Conservation (phyloP, 495 filamentous ascomycete species). For the Talaromyces stipitatus region DNA sequence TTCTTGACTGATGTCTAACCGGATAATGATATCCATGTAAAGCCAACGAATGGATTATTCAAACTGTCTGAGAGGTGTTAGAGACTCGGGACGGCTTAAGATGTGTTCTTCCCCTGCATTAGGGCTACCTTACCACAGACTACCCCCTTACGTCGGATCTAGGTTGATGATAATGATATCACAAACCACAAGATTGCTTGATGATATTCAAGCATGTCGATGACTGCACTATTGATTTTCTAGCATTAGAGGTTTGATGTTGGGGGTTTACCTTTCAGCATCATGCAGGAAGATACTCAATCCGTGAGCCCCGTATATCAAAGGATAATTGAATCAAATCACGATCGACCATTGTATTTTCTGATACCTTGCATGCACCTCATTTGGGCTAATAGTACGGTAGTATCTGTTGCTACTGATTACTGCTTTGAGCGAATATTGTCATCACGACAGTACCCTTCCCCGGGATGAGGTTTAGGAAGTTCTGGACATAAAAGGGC, state of each 20-base stretch:
- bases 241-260: not conserved
- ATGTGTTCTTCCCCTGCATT: not conserved
- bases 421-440: not conserved
- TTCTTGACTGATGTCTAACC: not conserved
- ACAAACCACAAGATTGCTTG: not conserved
- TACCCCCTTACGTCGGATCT: not conserved
- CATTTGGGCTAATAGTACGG: not conserved
- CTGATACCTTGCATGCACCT: not conserved
- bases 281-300: no score
- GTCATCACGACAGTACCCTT: not conserved
- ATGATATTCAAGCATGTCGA: not conserved
- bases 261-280: not conserved
- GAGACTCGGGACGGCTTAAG: not conserved
- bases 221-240: not conserved
- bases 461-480: not conserved
- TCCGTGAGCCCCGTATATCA: not conserved
- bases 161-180: not conserved
- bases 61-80: not conserved
- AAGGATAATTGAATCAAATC: not conserved
- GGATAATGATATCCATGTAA: not conserved
- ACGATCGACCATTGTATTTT: not conserved
- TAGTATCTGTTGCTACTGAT: not conserved
- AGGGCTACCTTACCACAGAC: not conserved
- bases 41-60: not conserved
- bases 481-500: constrained; percentile 7